Base-by-base conservation (phyloP, 306 rosid genomes). In the Trichosanthes truncata region DNA sequence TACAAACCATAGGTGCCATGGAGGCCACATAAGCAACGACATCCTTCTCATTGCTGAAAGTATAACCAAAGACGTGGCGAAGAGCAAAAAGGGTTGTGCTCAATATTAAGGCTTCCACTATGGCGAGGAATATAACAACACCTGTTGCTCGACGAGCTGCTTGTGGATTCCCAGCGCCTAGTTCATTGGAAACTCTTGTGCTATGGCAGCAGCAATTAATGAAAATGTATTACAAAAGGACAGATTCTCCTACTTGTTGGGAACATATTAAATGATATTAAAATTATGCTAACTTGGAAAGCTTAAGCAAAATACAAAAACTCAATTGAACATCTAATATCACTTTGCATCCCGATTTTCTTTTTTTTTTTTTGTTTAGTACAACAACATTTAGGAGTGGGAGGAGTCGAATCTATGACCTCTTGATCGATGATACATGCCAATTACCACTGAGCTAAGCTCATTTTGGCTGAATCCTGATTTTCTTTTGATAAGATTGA, bases 121-220 rank as follows among this genome's bases (percentile, higher is more conserved):
- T 38, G 52, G 87, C 77, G 1, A 92, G 82, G 59, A 79, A 80
- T 80, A 87, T 74, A 11, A 81, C 88, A 38, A 87, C 95, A 12
- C 63, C 38, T 33, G 89, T 84, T 59, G 87, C 86, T 20, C 84
- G 40, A 0, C 83, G 89, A 25, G 93, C 93, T 12, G 81, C 86
- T 51, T 65, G 62, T 23, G 91, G 86, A 78, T 89, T 87, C 62
- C 93, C 91, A 17, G 95, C 92, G 74, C 93, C 95, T 81, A 92
- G 61, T 86, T 90, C 97, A 84, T 92, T 92, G 51, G 95, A 89
- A 67, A 92, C 87, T 57, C 97, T 89, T 56, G 92, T 90, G 81
- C 97, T 90, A 57, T 68, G 46, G 53, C 51, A 68, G 6, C 52
- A 68, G 4, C 20, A 40, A 41, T 7, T 20, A n/a, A 20, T 68